phyloP scores from a whole-genome alignment of 257 asterid species.

The Capsicum pubescens region DNA sequence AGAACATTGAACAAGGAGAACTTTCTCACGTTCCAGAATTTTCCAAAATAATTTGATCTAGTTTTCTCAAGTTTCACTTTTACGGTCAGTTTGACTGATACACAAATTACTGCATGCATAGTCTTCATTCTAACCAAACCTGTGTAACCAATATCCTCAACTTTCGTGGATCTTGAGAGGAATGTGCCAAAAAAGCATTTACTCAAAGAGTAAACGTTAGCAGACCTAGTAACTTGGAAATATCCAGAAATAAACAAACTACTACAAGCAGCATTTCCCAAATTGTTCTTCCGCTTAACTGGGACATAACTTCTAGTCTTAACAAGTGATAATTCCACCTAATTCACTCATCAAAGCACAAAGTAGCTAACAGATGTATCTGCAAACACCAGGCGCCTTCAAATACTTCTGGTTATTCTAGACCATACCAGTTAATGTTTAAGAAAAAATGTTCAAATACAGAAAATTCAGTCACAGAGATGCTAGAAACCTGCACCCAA shows the following conservation, averaged over 20 bases:
- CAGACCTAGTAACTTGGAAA: slow-evolving; percentile 18
- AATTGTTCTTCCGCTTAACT: background rate
- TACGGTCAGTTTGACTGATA: background rate
- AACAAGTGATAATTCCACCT: background rate
- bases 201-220: slow-evolving; percentile 6
- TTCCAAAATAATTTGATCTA: background rate
- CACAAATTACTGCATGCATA: background rate
- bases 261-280: background rate
- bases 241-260: slow-evolving; percentile 8
- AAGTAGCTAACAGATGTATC: background rate
- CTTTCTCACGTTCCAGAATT: background rate
- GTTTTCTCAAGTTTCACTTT: background rate
- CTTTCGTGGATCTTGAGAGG: background rate
- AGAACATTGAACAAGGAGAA: background rate
- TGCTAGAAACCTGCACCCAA: background rate
- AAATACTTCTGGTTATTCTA: slow-evolving; percentile 2
- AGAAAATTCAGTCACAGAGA: background rate
- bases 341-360: slow-evolving; percentile 21
- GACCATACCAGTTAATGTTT: background rate
- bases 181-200: background rate
- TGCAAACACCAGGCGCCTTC: background rate
- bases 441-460: background rate
- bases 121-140: background rate
- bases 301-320: background rate
- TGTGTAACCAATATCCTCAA: slow-evolving; percentile 17